Percentiles rank a stretch among this genome's conserved stretches.
These are phyloP conservation scores for Solanum chaucha DNA, from an alignment of 257 asterid species.

Conservation along the genomic window DNA sequence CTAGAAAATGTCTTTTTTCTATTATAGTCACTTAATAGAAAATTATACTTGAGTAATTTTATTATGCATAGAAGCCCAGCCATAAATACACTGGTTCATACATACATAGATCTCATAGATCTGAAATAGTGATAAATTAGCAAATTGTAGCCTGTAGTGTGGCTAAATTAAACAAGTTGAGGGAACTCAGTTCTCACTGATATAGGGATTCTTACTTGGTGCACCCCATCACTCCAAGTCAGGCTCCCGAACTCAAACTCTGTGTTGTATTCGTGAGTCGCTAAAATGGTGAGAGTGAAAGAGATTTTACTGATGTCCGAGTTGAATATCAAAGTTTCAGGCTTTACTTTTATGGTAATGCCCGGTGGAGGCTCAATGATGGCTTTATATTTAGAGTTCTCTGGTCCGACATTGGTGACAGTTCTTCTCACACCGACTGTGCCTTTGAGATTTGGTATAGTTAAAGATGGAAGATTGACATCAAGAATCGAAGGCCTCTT, in stretches of 20 bases:
- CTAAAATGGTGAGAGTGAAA: conserved; percentile 20
- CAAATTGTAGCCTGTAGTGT: background rate
- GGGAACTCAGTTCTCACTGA: conserved; percentile 16
- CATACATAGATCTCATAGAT: background rate
- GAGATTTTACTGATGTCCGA: conserved; percentile 17
- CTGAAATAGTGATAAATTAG: background rate
- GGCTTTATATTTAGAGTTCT: conserved; percentile 19
- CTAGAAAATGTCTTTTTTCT: no score
- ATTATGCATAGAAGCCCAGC: no score
- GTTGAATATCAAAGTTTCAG: conserved; percentile 22
- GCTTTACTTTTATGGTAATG: conserved; percentile 16
- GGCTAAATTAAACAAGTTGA: background rate
- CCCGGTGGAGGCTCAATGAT: conserved; percentile 36
- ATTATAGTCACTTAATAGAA: no score
- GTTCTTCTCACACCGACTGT: conserved; percentile 19
- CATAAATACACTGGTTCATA: background rate
- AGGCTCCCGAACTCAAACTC: conserved; percentile 39
- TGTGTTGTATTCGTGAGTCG: conserved; percentile 15
- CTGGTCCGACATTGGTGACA: conserved; percentile 34
- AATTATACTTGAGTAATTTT: no score
- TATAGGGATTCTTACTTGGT: conserved; percentile 17
- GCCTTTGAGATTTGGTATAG: conserved; percentile 20
- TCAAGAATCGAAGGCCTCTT: conserved; percentile 18
- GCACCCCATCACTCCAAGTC: conserved; percentile 30
- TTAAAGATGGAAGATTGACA: conserved; percentile 37